Conservation (phyloP, 2,329 filamentous ascomycete species). For the Penicillium capsulatum region DNA sequence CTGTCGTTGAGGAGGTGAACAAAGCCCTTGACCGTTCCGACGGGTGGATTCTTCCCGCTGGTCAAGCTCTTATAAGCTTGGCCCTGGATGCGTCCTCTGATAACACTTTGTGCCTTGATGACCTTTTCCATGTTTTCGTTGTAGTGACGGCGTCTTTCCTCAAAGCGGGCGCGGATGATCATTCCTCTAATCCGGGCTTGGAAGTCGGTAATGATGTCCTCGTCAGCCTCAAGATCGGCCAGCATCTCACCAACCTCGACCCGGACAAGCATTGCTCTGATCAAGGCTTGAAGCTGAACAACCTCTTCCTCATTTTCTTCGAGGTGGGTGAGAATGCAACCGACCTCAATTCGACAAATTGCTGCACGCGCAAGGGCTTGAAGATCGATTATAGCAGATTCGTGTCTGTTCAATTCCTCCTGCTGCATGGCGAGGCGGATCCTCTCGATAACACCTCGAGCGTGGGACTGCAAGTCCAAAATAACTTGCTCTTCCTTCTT, state of each 20-base stretch:
- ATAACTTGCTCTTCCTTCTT: constrained; percentile 43
- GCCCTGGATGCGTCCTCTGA: constrained; percentile 89
- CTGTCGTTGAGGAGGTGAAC: constrained; percentile 97
- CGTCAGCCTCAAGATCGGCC: constrained; percentile 73
- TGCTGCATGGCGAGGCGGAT: constrained; percentile 29
- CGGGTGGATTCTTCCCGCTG: constrained; percentile 91
- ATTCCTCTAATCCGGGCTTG: constrained; percentile 71
- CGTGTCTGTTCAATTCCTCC: constrained; percentile 30
- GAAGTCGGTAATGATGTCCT: constrained; percentile 68
- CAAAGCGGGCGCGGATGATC: constrained; percentile 69
- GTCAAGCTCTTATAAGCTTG: constrained; percentile 98
- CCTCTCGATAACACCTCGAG: constrained; percentile 42
- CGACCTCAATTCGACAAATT: constrained; percentile 39
- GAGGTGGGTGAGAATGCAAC: constrained; percentile 63
- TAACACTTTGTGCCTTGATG: constrained; percentile 96
- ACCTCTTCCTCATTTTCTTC: constrained; percentile 64
- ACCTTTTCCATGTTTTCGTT: constrained; percentile 98
- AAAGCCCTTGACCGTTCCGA: constrained; percentile 96
- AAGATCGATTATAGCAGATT: constrained; percentile 30
- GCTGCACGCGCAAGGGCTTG: constrained; percentile 43
- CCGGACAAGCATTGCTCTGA: constrained; percentile 74
- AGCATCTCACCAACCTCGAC: constrained; percentile 69
- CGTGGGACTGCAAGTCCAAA: constrained; percentile 50
- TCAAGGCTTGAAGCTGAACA: constrained; percentile 66
- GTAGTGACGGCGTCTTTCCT: constrained; percentile 83